A percentile compares a stretch with the other conserved stretches of the same genome.
phyloP scores from a whole-genome alignment of 768 basidiomycete species.

The Mycena crocata region DNA sequence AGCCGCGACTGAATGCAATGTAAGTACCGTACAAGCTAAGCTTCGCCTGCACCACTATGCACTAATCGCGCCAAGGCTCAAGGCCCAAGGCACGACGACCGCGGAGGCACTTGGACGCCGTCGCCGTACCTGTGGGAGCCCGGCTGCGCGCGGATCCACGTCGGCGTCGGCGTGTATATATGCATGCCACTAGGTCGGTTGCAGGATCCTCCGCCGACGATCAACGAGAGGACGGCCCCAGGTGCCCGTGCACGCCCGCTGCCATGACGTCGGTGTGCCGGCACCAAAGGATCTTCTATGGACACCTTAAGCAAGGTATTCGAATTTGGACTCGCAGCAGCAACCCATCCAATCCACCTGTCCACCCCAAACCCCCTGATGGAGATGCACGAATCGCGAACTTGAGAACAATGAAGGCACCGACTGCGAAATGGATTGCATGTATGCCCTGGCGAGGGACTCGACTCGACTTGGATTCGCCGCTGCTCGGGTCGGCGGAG shows the following conservation, averaged over 20 bases:
- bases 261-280: conserved; percentile 24
- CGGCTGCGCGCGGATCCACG: too few relatives aligned
- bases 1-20: neutral
- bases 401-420: too few relatives aligned
- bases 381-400: too few relatives aligned
- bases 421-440: too few relatives aligned
- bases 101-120: conserved; percentile 20
- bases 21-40: too few relatives aligned
- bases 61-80: conserved; percentile 10
- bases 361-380: too few relatives aligned
- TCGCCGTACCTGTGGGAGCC: neutral
- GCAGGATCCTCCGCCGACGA: neutral
- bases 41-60: neutral
- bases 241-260: neutral
- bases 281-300: conserved; percentile 19
- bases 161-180: too few relatives aligned
- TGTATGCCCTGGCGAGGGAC: too few relatives aligned
- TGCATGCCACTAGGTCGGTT: too few relatives aligned
- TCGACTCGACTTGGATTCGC: too few relatives aligned
- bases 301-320: neutral
- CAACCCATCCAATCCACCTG: too few relatives aligned
- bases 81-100: conserved; percentile 27
- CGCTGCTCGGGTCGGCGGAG: neutral
- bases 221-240: neutral
- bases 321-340: conserved; percentile 9